These are phyloP conservation scores for Picochlorum sp. DNA, from an alignment of 139 green algal species.

Conservation along the genomic window DNA sequence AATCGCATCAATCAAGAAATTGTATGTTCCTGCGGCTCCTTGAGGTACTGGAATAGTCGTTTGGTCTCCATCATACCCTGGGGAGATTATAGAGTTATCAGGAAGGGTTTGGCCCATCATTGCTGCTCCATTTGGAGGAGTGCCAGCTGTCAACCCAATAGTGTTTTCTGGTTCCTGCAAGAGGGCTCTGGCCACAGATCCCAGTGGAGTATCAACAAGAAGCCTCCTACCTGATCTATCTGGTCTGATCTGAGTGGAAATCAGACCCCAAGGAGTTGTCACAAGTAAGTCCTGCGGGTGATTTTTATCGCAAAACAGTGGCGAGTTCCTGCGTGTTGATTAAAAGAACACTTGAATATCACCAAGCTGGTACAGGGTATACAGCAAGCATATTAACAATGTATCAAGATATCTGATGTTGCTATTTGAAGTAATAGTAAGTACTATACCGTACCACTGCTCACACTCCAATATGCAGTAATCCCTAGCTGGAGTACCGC, in stretches of 20 bases:
- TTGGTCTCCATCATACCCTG: constrained; percentile 4
- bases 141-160: neutral
- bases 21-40: constrained; percentile 61
- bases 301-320: constrained; percentile 71
- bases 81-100: constrained; percentile 10
- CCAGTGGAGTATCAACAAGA: neutral
- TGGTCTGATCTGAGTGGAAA: constrained; percentile 14
- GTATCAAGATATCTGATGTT: too few species aligned
- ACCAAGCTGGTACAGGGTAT: too few species aligned
- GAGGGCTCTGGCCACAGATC: neutral
- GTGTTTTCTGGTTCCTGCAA: neutral
- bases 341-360: too few species aligned
- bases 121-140: constrained; percentile 1
- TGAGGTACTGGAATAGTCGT: neutral
- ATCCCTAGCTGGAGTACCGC: constrained; percentile 38
- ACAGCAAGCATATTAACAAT: too few species aligned
- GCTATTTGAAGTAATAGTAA: too few species aligned
- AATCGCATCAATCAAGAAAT: constrained; percentile 74
- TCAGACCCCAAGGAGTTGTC: constrained; percentile 36
- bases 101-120: constrained; percentile 2
- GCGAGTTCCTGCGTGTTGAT: too few species aligned
- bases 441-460: constrained; percentile 76
- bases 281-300: constrained; percentile 59
- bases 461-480: constrained; percentile 72
- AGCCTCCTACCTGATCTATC: constrained; percentile 1